Conservation (phyloP, 805 yeast species). For the Lipomyces sp. region DNA sequence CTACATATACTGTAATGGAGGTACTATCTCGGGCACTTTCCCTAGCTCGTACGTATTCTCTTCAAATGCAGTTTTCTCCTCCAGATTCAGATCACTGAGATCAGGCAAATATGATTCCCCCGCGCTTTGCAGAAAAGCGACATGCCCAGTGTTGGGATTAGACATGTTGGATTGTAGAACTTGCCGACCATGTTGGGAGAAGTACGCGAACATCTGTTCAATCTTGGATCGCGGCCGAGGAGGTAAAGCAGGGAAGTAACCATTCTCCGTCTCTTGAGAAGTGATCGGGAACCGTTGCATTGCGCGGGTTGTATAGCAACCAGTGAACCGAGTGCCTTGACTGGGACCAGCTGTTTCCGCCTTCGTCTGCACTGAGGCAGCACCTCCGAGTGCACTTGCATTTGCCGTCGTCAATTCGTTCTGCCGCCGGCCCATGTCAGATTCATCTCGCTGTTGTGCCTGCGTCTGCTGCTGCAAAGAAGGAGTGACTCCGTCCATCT, state of each 20-base stretch:
- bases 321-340: constrained; percentile 1
- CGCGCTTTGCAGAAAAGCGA: constrained; percentile 12
- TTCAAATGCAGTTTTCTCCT: constrained; percentile 37
- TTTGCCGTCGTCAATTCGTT: neutral
- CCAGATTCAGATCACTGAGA: constrained; percentile 20
- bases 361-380: neutral
- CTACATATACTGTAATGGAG: constrained; percentile 58
- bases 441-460: constrained; percentile 4
- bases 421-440: neutral
- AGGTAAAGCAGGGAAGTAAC: constrained; percentile 19
- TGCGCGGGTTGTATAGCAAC: constrained; percentile 13
- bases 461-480: neutral
- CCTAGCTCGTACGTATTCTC: constrained; percentile 60
- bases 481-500: neutral
- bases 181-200: constrained; percentile 6
- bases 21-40: constrained; percentile 71
- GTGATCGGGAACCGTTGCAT: constrained; percentile 21
- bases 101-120: constrained; percentile 21
- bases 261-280: neutral
- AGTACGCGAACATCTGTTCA: constrained; percentile 19
- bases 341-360: neutral
- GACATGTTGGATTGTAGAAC: constrained; percentile 6
- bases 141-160: constrained; percentile 16
- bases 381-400: neutral
- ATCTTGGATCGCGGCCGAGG: constrained; percentile 25